Base-by-base conservation (phyloP, 2,329 filamentous ascomycete genomes). In the Elsinoe arachidis region DNA sequence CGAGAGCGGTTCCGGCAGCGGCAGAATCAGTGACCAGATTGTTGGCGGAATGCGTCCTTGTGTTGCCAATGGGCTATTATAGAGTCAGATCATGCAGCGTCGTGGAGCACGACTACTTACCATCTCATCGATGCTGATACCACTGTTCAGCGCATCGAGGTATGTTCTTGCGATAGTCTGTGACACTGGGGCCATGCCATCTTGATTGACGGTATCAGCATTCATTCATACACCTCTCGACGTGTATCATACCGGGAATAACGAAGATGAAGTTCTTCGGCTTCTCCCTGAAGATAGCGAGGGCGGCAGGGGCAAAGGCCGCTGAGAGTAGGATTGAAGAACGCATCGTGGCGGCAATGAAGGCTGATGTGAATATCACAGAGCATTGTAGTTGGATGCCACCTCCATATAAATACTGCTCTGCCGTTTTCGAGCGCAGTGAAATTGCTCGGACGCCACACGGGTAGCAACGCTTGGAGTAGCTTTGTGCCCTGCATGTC, bases 1-100 rank as follows among this genome's bases (percentile, higher is more conserved):
- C 70, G 58, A 73, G 73, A 4, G 72, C 72, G 21, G 72, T 74
- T 2, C 67, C 72, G 43, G 71, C 67, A 15, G 72, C 70, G 5
- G 70, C 70, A n/a, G 72, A 74, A 55, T 74, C 72, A 5, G 72
- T 73, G 37, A 74, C 68, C 9, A 74, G 61, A 30, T 70, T 70
- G 61, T 73, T 57, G 33, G 58, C 56, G n/a, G 60, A 61, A 37
- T 60, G 56, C 2, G 60, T 60, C 21, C 60, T 64, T 21, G 68
- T 63, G 34, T 64, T 67, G 35, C 69, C 69, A 21, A 70, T 64
- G 46, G 65, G 61, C 65, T 68, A 53, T 43, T 59, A 56, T n/a
- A 51, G 44, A 15, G 19, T 26, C 5, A 53, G 2, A 46, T 43
- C 7, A 30, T 38, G 19, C 37, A 11, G 26, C 39, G 5, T 19